Evolutionary conservation across 768 basidiomycete species (phyloP), one percentile per base, ranked within the genome.

Genomic region (Glaciozyma antarctica): DNA sequence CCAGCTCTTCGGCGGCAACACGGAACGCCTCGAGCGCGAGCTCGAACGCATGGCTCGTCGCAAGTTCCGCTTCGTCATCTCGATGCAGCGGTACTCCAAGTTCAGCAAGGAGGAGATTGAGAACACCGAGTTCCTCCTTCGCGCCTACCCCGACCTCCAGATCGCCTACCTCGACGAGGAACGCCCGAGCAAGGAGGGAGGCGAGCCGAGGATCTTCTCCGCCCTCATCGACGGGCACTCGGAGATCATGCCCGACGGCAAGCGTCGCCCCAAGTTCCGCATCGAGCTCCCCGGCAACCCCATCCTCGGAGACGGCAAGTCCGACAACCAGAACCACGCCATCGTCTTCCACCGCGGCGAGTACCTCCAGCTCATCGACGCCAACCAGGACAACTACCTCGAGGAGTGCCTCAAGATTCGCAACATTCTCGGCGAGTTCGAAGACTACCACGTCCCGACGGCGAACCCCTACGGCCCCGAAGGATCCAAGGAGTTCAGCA

Each of bases 91-190:
- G 41, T 98, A 95, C 78, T 89, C 90, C 73, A 98, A 98, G 79
- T 99, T 99, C 82, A 95, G 91, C 82, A 92, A 93, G 81, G 95
- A 98, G 78, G 95, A 99, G 76, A 86, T 92, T 64, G 95, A 98
- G 80, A 99, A 99, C 76, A 92, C 93, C 45, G 95, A 99, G 78
- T 99, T 99, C 79, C 78, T 99, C 61, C 80, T 98, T 28, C 88
- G 95, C 52, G 95, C 95, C 13, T 99, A 99, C 76, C 95, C 95
- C 19, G 95, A 99, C 78, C 81, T 99, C 48, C 93, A 97, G 78
- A 97, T 99, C 74, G 95, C 95, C 2, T 99, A 97, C 76, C 82
- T 99, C 48, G 95, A 99, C 76, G 93, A 98, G 78, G 95, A 98
- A 76, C 84, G 90, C 2, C 82, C 91, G 3, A 82, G 87, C 71